Percentiles rank a stretch among this genome's conserved stretches.
Evolutionary conservation across 768 basidiomycete species (phyloP).

Genomic region (Suillus alpinus): DNA sequence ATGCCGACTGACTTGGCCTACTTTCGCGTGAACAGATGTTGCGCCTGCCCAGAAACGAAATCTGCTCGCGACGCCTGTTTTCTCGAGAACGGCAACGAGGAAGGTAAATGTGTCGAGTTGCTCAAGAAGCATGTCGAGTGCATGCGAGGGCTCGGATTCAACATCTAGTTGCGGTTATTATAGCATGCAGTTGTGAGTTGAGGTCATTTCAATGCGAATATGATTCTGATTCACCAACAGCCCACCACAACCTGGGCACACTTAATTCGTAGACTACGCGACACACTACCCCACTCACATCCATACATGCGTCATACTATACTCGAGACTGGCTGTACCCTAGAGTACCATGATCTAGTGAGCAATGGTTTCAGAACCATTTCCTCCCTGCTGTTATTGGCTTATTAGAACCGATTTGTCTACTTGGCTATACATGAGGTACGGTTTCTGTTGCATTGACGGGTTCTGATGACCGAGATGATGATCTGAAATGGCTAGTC

Average conservation of each 20-base stretch:
- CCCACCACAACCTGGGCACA: neutral
- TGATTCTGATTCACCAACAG: neutral
- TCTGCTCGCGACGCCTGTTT: constrained; percentile 93
- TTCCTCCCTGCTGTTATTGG: neutral
- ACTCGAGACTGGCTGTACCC: neutral
- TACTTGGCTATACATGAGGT: neutral
- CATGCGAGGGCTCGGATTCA: constrained; percentile 91
- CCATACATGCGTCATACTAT: neutral
- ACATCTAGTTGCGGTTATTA: constrained; percentile 42
- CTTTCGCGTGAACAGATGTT: constrained; percentile 60
- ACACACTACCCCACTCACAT: neutral
- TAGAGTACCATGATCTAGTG: neutral
- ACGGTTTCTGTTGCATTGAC: neutral
- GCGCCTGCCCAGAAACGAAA: constrained; percentile 94
- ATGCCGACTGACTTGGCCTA: neutral
- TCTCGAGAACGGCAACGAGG: constrained; percentile 62
- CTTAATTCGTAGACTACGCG: neutral
- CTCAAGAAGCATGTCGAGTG: constrained; percentile 83
- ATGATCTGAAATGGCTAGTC: neutral
- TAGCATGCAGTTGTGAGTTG: neutral
- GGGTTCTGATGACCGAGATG: neutral
- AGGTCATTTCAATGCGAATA: neutral
- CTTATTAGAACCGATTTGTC: neutral
- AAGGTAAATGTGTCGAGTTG: constrained; percentile 77
- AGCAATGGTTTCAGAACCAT: neutral